Base-by-base conservation (phyloP, 139 green algal species). In the Chlamydomonas schloesseri region DNA sequence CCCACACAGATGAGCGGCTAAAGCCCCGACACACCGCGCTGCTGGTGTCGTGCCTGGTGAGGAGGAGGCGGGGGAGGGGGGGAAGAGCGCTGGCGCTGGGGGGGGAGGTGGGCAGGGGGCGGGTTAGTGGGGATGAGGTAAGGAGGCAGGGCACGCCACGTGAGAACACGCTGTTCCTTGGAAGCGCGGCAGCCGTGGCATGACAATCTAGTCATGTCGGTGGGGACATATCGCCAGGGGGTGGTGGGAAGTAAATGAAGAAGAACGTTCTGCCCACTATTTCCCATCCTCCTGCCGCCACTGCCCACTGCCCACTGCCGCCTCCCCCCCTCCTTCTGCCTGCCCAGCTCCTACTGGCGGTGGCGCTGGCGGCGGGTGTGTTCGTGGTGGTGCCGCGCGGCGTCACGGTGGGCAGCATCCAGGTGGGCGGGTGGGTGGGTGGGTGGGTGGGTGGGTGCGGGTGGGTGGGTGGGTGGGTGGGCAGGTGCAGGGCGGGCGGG, bases 301-400 rank as follows among this genome's bases (percentile, higher is more conserved):
- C n/a, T n/a, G n/a, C n/a, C n/a, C n/a, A n/a, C n/a, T n/a, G n/a
- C n/a, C n/a, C n/a, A n/a, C 8, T 60, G 6, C 50, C 0, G 13
- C 68, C 20, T 29, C 68, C 18, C 13, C 68, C 18, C 20, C 33
- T 20, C 33, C 18, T 20, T 34, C 37, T 31, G 2, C 28, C 36
- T 31, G 29, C 34, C 67, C 84, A 88, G 74, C 57, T 88, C 23
- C 81, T 91, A 28, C 71, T 95, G 28, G 67, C 82, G 36, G 0
- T 82, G 34, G 81, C 83, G 1, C 76, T 93, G 11, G 91, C 88
- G 8, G 73, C 76, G 0, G 86, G 70, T 0, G 93, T 96, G 20
- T 97, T 95, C 50, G 28, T 97, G 36, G 46, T 90, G 31, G 95
- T 97, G 28, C 93, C 95, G 0, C 87, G 95, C 0, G 91, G 92